Percentiles rank a stretch among this genome's conserved stretches.
phyloP scores from a whole-genome alignment of 177 flowering plant species.

The Tripterygium wilfordii region DNA sequence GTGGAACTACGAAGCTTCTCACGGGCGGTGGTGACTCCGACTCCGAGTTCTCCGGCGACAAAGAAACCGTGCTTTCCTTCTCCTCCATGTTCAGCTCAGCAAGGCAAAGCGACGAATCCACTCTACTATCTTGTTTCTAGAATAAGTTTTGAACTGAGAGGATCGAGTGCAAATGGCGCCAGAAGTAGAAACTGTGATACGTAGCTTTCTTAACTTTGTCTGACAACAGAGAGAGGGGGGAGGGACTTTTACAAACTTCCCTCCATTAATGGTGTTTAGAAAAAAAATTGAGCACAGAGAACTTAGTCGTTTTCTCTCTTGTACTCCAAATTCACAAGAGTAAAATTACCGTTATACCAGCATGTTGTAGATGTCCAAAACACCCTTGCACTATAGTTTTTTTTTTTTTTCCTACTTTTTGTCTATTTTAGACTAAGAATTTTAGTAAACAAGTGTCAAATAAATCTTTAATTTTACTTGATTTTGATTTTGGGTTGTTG shows the following conservation, averaged over 20 bases:
- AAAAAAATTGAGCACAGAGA: too few species aligned
- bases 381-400: conserved; percentile 2
- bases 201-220: conserved; percentile 1
- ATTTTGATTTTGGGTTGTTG: too few species aligned
- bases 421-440: too few species aligned
- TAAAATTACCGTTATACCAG: conserved; percentile 2
- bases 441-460: not conserved
- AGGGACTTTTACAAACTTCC: conserved; percentile 11
- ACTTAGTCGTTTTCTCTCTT: conserved; percentile 7
- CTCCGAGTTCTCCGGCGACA: conserved; percentile 33
- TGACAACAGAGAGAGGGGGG: conserved; percentile 6
- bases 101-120: not conserved
- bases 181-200: conserved; percentile 14
- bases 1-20: conserved; percentile 13
- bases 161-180: conserved; percentile 41
- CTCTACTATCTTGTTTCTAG: not conserved
- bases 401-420: not conserved
- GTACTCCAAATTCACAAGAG: not conserved
- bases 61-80: conserved; percentile 42
- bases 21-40: conserved; percentile 28
- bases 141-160: conserved; percentile 6
- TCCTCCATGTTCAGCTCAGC: conserved; percentile 30
- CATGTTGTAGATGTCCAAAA: not conserved
- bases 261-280: conserved; percentile 32
- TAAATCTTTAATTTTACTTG: too few species aligned